Conservation (phyloP, 2,329 filamentous ascomycete species). For the Cladophialophora bantiana region DNA sequence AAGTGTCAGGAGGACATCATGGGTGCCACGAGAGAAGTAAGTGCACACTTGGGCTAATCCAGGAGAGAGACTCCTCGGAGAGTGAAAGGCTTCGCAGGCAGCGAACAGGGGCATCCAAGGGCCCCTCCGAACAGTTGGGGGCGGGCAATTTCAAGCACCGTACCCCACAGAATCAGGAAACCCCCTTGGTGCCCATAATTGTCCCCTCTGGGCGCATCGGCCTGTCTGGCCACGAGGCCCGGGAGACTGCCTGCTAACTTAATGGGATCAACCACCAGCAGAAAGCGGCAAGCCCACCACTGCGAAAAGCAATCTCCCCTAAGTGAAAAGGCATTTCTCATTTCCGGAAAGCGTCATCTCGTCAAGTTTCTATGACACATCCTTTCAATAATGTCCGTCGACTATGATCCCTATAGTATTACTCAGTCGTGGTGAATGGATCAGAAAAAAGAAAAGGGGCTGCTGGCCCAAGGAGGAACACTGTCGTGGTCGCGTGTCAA, state of each 20-base stretch:
- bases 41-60: not conserved
- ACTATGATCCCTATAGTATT: not conserved
- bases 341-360: not conserved
- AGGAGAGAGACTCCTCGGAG: conserved; percentile 2
- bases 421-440: not conserved
- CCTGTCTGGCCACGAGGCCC: not conserved
- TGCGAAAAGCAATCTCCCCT: conserved; percentile 1
- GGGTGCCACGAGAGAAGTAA: not conserved
- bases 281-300: too few species aligned
- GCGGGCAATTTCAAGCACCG: conserved; percentile 4
- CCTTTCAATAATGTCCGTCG: not conserved
- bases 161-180: not conserved
- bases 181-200: too few species aligned
- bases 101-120: not conserved
- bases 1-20: not conserved
- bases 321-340: not conserved
- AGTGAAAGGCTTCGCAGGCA: not conserved
- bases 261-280: not conserved
- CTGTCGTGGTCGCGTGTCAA: conserved; percentile 1
- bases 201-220: not conserved
- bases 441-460: not conserved
- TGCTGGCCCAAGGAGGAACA: not conserved
- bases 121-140: not conserved
- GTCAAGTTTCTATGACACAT: conserved; percentile 3
- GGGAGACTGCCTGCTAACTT: not conserved